A percentile compares a stretch with the other conserved stretches of the same genome.
phyloP scores from a whole-genome alignment of 352 stramenopile species.

The Phytopythium helicoides region DNA sequence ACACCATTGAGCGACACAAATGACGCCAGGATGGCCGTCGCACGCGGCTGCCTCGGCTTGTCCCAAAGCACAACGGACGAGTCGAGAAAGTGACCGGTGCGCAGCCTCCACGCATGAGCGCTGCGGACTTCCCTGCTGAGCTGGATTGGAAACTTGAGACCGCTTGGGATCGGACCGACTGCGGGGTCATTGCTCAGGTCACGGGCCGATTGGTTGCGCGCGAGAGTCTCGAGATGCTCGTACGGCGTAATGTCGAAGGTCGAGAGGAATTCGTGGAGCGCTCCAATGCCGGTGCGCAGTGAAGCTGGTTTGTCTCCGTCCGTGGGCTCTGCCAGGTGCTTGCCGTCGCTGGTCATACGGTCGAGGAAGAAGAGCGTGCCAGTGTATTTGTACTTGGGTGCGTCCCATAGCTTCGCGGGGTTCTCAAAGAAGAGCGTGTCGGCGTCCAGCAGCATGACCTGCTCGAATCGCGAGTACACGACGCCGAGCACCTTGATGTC shows the following conservation, averaged over 20 bases:
- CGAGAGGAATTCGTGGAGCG: slow-evolving; percentile 52
- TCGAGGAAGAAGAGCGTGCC: slow-evolving; percentile 63
- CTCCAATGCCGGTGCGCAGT: slow-evolving; percentile 11
- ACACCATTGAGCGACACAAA: slow-evolving; percentile 49
- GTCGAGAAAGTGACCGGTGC: slow-evolving; percentile 36
- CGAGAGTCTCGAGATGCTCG: slow-evolving; percentile 8
- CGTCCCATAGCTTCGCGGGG: slow-evolving; percentile 53
- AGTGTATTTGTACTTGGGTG: slow-evolving; percentile 42
- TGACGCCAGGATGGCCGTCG: slow-evolving; percentile 45
- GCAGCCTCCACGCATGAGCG: slow-evolving; percentile 32
- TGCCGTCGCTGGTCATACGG: slow-evolving; percentile 32
- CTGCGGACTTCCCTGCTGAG: slow-evolving; percentile 33
- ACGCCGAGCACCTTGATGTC: slow-evolving; percentile 61
- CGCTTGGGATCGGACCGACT: slow-evolving; percentile 24
- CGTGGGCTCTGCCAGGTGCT: slow-evolving; percentile 40
- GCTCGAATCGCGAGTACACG: slow-evolving; percentile 56
- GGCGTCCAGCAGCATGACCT: slow-evolving; percentile 73
- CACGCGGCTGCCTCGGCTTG: slow-evolving; percentile 39
- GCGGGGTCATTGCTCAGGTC: slow-evolving; percentile 14
- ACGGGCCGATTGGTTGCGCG: slow-evolving; percentile 23
- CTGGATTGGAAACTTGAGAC: slow-evolving; percentile 23
- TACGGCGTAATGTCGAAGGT: slow-evolving; percentile 52
- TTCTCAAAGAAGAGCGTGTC: slow-evolving; percentile 62
- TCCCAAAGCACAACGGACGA: slow-evolving; percentile 46
- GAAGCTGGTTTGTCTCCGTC: slow-evolving; percentile 6